phyloP scores from a whole-genome alignment of 106 monocot genomes.

The Acorus calamus region DNA sequence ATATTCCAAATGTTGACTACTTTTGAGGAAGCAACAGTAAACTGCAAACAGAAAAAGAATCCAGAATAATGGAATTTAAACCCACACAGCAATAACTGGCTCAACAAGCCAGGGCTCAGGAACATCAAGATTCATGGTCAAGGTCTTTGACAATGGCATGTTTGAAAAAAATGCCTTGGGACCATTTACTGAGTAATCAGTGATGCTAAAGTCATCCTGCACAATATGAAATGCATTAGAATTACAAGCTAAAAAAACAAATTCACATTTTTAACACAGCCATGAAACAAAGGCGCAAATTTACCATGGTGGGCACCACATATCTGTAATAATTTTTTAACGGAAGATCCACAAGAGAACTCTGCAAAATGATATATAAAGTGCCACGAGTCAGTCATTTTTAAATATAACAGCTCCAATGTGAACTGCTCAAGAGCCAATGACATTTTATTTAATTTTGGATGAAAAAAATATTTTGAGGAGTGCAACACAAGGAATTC shows the following conservation, averaged over 20 bases:
- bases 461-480: no score
- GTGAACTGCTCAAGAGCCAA: neutral
- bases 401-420: no score
- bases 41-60: no score
- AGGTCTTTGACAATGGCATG: constrained; percentile 88
- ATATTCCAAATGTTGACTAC: no score
- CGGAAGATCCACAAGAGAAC: constrained; percentile 92
- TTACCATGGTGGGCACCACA: constrained; percentile 77
- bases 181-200: constrained; percentile 65
- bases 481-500: no score
- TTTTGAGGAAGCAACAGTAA: no score
- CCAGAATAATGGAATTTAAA: constrained; percentile 1
- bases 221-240: constrained; percentile 17
- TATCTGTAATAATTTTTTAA: constrained; percentile 95
- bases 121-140: constrained; percentile 98
- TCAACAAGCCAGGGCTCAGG: constrained; percentile 99
- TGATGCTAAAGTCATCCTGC: constrained; percentile 84
- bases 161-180: constrained; percentile 90
- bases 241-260: constrained; percentile 1
- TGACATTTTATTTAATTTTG: neutral
- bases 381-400: neutral
- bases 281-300: neutral
- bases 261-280: neutral
- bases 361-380: constrained; percentile 46
- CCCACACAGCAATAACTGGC: constrained; percentile 76